A percentile compares a stretch with the other conserved stretches of the same genome.
Evolutionary conservation across 768 basidiomycete species (phyloP).

Genomic region (Kwoniella europaea): DNA sequence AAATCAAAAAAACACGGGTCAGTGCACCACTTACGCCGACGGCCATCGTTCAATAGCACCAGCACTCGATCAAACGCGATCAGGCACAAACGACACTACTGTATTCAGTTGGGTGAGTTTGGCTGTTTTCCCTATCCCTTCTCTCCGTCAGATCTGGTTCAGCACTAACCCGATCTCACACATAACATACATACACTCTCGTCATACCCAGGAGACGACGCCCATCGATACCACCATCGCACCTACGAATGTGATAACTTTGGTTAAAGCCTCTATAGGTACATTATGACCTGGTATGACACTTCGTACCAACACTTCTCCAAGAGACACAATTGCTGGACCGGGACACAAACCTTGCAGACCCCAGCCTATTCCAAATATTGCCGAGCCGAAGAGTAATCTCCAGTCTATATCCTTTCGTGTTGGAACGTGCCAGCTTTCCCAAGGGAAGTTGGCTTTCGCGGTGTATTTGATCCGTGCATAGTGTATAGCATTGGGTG

Average conservation of each 20-base stretch:
- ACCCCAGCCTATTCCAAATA: constrained; percentile 60
- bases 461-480: constrained; percentile 1
- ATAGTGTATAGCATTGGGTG: constrained; percentile 55
- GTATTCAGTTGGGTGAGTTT: too few species aligned
- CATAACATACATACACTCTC: background rate
- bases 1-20: constrained; percentile 1
- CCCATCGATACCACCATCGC: constrained; percentile 20
- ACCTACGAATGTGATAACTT: constrained; percentile 9
- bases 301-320: constrained; percentile 6
- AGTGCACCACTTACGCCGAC: background rate
- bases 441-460: constrained; percentile 33
- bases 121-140: background rate
- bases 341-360: constrained; percentile 58
- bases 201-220: background rate
- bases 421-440: constrained; percentile 44
- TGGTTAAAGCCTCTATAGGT: background rate
- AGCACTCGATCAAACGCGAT: background rate
- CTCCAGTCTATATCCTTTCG: constrained; percentile 40
- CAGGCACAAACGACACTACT: background rate
- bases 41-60: background rate
- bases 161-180: background rate
- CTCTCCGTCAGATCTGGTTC: background rate
- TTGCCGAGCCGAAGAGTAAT: constrained; percentile 44
- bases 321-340: constrained; percentile 47
- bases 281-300: background rate